Evolutionary conservation across 169 alveolate species (phyloP), one percentile per base, ranked within the genome.

Genomic region (Prorocentrum cordatum): DNA sequence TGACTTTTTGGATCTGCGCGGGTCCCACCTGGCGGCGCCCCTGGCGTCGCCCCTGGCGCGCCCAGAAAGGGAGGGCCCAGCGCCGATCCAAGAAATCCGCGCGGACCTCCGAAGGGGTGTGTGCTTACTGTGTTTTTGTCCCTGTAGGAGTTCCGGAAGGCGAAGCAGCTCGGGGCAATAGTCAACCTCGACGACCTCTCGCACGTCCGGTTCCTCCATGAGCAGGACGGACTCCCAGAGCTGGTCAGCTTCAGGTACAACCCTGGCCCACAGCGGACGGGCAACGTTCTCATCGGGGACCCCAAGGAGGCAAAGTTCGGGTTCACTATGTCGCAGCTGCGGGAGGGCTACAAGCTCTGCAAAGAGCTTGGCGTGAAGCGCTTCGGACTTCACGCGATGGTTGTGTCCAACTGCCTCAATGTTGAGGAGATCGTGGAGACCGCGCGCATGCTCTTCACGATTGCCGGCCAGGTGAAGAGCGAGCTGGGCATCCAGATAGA

Each of bases 291-390:
- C 31, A 62, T 90, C 38, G 93, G 93, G 20, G 85, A 83, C 31
- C 92, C 92, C 4, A 45, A 91, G 84, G 93, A 91, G 68, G 83
- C 91, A 9, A 91, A 91, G 86, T 91, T 91, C 24, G 93, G 93
- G 14, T 61, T 89, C 27, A 91, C 93, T 9, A n/a, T 18, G 29
- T 58, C 64, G n/a, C 93, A 91, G 92, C 91, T 91, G 24, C 83
- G 71, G 27, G 75, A 42, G 61, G 91, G 86, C 66, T 84, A 84
- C 71, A 27, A 38, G 67, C 18, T 29, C n/a, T 66, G 75, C 61
- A 12, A 18, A 26, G 62, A 39, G 24, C 54, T 83, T 42, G 91
- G 93, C 14, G 92, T 91, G 50, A 58, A 61, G 67, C 85, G 93
- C 38, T 83, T 91, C 26, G 93, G 92, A 14, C 73, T 91, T 39